phyloP scores from a whole-genome alignment of 495 filamentous ascomycete species.

The Penicillium desertorum region DNA sequence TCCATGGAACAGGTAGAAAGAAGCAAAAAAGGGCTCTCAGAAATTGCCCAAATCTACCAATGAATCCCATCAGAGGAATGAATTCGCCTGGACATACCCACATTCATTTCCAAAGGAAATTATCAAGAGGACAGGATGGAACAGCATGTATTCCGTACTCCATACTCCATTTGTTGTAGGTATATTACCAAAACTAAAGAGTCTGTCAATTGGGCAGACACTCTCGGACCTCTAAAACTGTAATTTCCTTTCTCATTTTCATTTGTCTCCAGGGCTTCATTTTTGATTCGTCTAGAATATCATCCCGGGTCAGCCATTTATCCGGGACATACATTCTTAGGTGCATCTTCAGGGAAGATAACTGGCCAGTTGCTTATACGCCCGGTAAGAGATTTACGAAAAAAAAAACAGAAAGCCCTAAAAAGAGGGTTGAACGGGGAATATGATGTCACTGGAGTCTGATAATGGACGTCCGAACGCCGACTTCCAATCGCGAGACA shows the following conservation, averaged over 20 bases:
- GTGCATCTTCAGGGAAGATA: background rate
- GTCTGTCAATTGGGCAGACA: background rate
- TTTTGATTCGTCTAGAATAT: background rate
- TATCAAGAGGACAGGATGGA: background rate
- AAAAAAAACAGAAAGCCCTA: background rate
- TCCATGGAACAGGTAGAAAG: background rate
- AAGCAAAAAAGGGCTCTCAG: background rate
- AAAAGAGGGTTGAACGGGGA: background rate
- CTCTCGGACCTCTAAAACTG: slow-evolving; percentile 1
- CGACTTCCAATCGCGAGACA: background rate
- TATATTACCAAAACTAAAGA: background rate
- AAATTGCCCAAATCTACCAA: background rate
- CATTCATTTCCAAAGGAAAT: background rate
- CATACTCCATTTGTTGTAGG: background rate
- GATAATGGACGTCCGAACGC: background rate
- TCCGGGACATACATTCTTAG: background rate
- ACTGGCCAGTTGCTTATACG: background rate
- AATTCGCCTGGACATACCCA: background rate
- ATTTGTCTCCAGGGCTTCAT: no score
- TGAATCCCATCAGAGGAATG: background rate
- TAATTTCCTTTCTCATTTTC: background rate
- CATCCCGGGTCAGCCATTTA: background rate
- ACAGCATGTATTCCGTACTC: background rate
- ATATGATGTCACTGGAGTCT: slow-evolving; percentile 19
- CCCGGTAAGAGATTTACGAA: background rate